These are phyloP conservation scores for Fraxinus cuspidata DNA, from an alignment of 257 asterid genomes.

Conservation along the genomic window DNA sequence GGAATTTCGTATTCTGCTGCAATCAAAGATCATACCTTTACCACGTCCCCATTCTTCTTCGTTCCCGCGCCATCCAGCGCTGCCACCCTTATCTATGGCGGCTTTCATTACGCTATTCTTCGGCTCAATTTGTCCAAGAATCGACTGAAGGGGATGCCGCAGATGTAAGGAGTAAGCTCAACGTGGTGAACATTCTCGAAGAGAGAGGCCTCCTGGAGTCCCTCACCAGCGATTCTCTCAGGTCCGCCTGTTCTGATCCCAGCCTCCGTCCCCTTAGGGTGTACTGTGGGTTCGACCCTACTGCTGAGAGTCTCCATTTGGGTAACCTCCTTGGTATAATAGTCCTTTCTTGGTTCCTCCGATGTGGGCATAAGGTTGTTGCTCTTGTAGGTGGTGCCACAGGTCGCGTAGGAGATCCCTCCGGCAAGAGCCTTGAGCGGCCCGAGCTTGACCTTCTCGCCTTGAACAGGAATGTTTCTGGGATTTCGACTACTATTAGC, in stretches of 20 bases:
- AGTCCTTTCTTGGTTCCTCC: slow-evolving; percentile 91
- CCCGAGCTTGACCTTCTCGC: slow-evolving; percentile 66
- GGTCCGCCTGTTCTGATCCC: slow-evolving; percentile 34
- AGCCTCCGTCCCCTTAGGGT: slow-evolving; percentile 48
- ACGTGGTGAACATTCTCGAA: slow-evolving; percentile 69
- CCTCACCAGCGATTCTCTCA: slow-evolving; percentile 60
- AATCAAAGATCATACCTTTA: background rate
- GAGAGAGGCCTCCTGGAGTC: slow-evolving; percentile 79
- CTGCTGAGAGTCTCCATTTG: slow-evolving; percentile 87
- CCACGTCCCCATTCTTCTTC: slow-evolving; percentile 29
- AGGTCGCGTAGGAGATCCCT: slow-evolving; percentile 90
- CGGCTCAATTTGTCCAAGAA: background rate
- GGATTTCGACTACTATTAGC: slow-evolving; percentile 47
- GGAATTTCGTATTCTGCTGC: background rate
- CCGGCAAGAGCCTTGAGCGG: slow-evolving; percentile 78
- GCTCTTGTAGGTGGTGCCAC: slow-evolving; percentile 96
- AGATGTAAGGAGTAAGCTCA: slow-evolving; percentile 19
- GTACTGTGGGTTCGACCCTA: slow-evolving; percentile 97
- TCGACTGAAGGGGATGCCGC: background rate
- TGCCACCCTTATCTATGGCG: slow-evolving; percentile 38
- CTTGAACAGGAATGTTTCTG: slow-evolving; percentile 49
- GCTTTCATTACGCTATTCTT: background rate
- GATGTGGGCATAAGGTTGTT: slow-evolving; percentile 72
- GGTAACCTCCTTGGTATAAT: slow-evolving; percentile 84
- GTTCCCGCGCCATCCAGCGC: slow-evolving; percentile 9